Conservation (phyloP, 1,139 yeast species). For the Diutina siamensis region DNA sequence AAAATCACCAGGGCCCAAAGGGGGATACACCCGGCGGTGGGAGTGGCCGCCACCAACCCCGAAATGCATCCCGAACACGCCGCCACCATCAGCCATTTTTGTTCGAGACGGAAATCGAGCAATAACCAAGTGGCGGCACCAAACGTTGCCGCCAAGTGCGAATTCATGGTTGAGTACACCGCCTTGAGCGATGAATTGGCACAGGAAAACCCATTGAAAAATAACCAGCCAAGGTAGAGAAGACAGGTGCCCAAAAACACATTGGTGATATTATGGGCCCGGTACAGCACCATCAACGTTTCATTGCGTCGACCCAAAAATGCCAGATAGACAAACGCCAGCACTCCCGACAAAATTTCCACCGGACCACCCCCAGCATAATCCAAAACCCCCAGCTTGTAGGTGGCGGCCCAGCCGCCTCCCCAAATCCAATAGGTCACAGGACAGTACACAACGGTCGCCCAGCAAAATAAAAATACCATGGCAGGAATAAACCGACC, state of each 20-base stretch:
- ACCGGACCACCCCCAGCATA: constrained; percentile 99
- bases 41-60: constrained; percentile 94
- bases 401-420: constrained; percentile 75
- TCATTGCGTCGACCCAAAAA: constrained; percentile 79
- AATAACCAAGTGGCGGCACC: constrained; percentile 92
- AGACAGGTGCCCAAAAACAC: constrained; percentile 68
- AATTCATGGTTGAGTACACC: constrained; percentile 80
- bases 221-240: constrained; percentile 67
- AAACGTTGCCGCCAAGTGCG: constrained; percentile 79
- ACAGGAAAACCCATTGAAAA: constrained; percentile 80
- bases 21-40: constrained; percentile 84
- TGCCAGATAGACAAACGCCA: constrained; percentile 77
- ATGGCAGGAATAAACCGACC: constrained; percentile 81
- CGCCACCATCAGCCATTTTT: constrained; percentile 92
- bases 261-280: constrained; percentile 91
- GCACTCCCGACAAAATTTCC: constrained; percentile 83
- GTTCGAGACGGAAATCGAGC: constrained; percentile 76
- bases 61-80: constrained; percentile 91
- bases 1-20: constrained; percentile 84
- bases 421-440: constrained; percentile 95
- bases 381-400: constrained; percentile 81
- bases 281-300: constrained; percentile 72
- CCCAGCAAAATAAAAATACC: constrained; percentile 78
- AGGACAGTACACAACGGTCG: constrained; percentile 87
- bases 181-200: constrained; percentile 54